phyloP scores from a whole-genome alignment of 2,329 filamentous ascomycete species.

The Phyllosticta capitalensis region DNA sequence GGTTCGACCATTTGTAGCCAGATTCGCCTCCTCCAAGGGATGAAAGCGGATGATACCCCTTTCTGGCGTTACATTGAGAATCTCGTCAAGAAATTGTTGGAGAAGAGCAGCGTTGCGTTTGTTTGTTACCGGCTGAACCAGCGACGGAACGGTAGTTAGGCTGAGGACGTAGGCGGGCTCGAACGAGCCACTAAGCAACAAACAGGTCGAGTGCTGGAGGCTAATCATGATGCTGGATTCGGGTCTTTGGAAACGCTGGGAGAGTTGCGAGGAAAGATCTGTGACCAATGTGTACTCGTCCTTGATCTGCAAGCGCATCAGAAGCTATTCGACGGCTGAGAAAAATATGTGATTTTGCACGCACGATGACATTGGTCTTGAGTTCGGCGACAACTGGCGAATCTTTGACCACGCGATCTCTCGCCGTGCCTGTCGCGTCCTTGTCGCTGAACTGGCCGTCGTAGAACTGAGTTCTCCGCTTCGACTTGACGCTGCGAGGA shows the following conservation, averaged over 20 bases:
- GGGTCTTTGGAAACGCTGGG: conserved; percentile 64
- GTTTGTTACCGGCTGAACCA: conserved; percentile 66
- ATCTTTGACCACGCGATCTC: conserved; percentile 35
- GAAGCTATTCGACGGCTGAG: neutral
- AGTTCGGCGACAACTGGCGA: conserved; percentile 40
- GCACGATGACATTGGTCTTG: conserved; percentile 43
- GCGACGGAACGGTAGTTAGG: conserved; percentile 58
- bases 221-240: conserved; percentile 65
- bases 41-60: conserved; percentile 67
- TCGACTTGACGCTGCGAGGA: conserved; percentile 16
- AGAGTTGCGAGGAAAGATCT: conserved; percentile 62
- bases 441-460: conserved; percentile 31
- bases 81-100: conserved; percentile 63
- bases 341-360: conserved; percentile 15
- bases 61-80: conserved; percentile 54
- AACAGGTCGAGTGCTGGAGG: conserved; percentile 64
- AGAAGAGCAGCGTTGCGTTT: conserved; percentile 71
- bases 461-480: conserved; percentile 28
- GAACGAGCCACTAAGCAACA: conserved; percentile 65
- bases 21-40: conserved; percentile 58
- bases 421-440: conserved; percentile 24
- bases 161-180: conserved; percentile 73
- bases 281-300: conserved; percentile 68
- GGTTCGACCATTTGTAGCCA: conserved; percentile 63
- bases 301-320: conserved; percentile 47